These are phyloP conservation scores for Coelastrella sp. DNA, from an alignment of 139 green algal genomes.

Conservation along the genomic window DNA sequence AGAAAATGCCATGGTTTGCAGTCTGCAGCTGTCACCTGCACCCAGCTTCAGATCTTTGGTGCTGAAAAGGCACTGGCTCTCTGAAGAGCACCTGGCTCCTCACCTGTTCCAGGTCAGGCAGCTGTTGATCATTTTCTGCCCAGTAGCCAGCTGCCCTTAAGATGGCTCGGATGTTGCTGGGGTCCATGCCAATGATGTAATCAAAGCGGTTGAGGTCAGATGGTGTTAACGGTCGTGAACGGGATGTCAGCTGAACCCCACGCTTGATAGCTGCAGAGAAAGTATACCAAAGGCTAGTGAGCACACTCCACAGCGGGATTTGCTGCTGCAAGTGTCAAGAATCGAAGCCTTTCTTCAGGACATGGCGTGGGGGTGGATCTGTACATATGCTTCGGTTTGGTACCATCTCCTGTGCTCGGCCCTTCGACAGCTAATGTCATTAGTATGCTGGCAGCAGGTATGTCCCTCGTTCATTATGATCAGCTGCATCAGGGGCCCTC, in stretches of 20 bases:
- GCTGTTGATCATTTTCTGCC: slow-evolving; percentile 20
- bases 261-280: slow-evolving; percentile 65
- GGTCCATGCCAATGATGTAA: slow-evolving; percentile 83
- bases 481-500: too few relatives aligned
- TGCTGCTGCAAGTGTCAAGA: not conserved
- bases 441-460: too few relatives aligned
- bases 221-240: slow-evolving; percentile 85
- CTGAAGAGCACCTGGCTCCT: not conserved
- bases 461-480: too few relatives aligned
- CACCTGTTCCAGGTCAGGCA: slow-evolving; percentile 8
- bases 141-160: slow-evolving; percentile 30
- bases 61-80: not conserved
- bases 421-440: too few relatives aligned
- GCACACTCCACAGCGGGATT: not conserved
- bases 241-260: slow-evolving; percentile 85
- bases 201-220: slow-evolving; percentile 89
- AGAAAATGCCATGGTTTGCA: too few relatives aligned
- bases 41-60: not conserved
- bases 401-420: too few relatives aligned
- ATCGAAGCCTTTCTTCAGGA: too few relatives aligned
- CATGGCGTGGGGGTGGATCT: not conserved
- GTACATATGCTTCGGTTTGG: too few relatives aligned
- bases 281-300: not conserved
- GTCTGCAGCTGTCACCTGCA: not conserved
- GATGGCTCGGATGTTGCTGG: slow-evolving; percentile 70